Conservation (phyloP, 192 early-diverging fungal genomes). For the Linnemannia zychae region DNA sequence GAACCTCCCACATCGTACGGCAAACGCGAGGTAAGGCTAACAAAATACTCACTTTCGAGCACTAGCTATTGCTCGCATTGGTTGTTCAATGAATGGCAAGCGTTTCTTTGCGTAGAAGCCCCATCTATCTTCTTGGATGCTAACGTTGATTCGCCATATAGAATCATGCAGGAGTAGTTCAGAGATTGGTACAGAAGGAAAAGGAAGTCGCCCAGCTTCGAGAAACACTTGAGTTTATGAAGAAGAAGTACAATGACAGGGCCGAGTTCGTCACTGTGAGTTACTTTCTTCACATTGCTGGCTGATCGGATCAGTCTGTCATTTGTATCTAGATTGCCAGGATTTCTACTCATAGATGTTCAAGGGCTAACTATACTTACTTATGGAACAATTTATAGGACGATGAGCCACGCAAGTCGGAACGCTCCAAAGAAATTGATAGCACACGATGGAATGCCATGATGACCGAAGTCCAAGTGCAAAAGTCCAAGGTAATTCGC, state of each 20-base stretch:
- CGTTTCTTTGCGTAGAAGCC: neutral
- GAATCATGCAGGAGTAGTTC: slow-evolving; percentile 56
- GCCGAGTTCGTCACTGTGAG: slow-evolving; percentile 55
- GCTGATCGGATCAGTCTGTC: neutral
- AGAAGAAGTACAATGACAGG: slow-evolving; percentile 58
- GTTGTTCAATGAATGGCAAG: neutral
- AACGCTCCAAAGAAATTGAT: slow-evolving; percentile 53
- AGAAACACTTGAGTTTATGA: slow-evolving; percentile 51
- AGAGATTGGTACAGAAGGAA: slow-evolving; percentile 54
- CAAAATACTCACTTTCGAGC: neutral
- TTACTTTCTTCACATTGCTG: neutral
- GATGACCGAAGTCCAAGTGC: slow-evolving; percentile 50
- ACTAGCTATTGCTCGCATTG: neutral
- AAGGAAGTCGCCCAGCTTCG: slow-evolving; percentile 52
- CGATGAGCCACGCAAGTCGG: slow-evolving; percentile 51
- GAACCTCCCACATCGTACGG: slow-evolving; percentile 31
- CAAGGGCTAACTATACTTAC: neutral
- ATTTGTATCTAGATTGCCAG: too few species aligned
- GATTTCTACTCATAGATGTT: neutral
- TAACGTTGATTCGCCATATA: neutral
- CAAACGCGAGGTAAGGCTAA: slow-evolving; percentile 40
- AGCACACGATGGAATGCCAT: slow-evolving; percentile 53
- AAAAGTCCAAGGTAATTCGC: slow-evolving; percentile 43
- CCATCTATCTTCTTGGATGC: neutral
- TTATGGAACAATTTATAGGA: slow-evolving; percentile 14